A percentile compares a stretch with the other conserved stretches of the same genome.
Evolutionary conservation across 805 yeast genomes (phyloP).

Genomic region (Babjeviella inositovora): DNA sequence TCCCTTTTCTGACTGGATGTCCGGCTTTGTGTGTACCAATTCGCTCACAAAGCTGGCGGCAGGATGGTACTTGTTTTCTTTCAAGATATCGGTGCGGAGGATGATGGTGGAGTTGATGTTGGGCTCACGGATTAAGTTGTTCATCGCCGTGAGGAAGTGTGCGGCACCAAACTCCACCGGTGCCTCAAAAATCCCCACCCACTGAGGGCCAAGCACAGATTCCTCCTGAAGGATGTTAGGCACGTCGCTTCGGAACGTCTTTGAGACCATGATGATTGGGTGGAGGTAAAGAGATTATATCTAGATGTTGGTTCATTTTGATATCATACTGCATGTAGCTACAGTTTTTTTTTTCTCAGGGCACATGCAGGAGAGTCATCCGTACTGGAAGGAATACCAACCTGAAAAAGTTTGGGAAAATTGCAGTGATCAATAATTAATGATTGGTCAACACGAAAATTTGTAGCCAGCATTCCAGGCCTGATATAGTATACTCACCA

Average conservation of each 20-base stretch:
- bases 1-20: slow-evolving; percentile 9
- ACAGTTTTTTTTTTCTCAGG: no score
- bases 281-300: no score
- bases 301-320: no score
- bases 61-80: slow-evolving; percentile 24
- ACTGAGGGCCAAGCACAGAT: slow-evolving; percentile 37
- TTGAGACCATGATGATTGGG: not conserved
- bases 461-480: no score
- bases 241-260: no score
- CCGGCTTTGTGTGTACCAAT: slow-evolving; percentile 11
- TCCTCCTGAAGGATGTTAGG: slow-evolving; percentile 18
- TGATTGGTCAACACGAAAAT: no score
- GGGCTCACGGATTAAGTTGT: slow-evolving; percentile 66
- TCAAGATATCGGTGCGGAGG: slow-evolving; percentile 70
- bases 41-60: slow-evolving; percentile 9
- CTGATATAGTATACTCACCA: no score
- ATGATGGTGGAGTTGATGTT: slow-evolving; percentile 87
- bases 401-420: no score
- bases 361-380: no score
- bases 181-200: slow-evolving; percentile 44
- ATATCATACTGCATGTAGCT: no score
- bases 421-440: no score
- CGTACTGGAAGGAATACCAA: no score
- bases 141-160: slow-evolving; percentile 66
- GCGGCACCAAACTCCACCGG: slow-evolving; percentile 27